phyloP scores from a whole-genome alignment of 306 rosid species.

The Boehmeria nivea region DNA sequence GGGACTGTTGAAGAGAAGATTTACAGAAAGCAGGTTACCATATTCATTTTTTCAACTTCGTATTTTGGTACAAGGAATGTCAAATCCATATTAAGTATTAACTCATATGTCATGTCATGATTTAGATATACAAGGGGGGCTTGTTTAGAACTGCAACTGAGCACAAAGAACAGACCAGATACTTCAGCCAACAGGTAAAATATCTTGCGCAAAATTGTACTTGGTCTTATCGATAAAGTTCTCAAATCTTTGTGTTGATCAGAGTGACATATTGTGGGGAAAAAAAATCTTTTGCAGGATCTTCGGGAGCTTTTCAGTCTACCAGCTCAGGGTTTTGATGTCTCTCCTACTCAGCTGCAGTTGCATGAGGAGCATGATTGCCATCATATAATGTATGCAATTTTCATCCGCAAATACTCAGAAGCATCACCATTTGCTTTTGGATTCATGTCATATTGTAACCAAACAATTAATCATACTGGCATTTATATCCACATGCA shows the following conservation, averaged over 20 bases:
- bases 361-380: slow-evolving; percentile 76
- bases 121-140: slow-evolving; percentile 79
- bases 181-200: slow-evolving; percentile 84
- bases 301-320: slow-evolving; percentile 85
- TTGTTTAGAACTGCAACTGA: slow-evolving; percentile 87
- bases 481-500: too few species aligned
- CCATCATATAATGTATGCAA: slow-evolving; percentile 52
- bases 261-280: too few species aligned
- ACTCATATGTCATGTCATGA: slow-evolving; percentile 11
- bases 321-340: slow-evolving; percentile 87
- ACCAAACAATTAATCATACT: too few species aligned
- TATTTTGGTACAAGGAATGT: neutral
- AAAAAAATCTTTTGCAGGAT: slow-evolving; percentile 59
- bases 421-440: too few species aligned
- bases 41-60: slow-evolving; percentile 2
- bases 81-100: slow-evolving; percentile 11
- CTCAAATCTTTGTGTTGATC: neutral
- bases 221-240: neutral
- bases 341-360: slow-evolving; percentile 82
- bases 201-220: neutral
- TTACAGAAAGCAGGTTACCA: slow-evolving; percentile 78
- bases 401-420: neutral
- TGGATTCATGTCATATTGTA: too few species aligned
- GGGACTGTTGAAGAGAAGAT: slow-evolving; percentile 98
- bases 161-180: slow-evolving; percentile 89